phyloP scores from a whole-genome alignment of 2,329 filamentous ascomycete species.

The Diaporthe aspalathi region DNA sequence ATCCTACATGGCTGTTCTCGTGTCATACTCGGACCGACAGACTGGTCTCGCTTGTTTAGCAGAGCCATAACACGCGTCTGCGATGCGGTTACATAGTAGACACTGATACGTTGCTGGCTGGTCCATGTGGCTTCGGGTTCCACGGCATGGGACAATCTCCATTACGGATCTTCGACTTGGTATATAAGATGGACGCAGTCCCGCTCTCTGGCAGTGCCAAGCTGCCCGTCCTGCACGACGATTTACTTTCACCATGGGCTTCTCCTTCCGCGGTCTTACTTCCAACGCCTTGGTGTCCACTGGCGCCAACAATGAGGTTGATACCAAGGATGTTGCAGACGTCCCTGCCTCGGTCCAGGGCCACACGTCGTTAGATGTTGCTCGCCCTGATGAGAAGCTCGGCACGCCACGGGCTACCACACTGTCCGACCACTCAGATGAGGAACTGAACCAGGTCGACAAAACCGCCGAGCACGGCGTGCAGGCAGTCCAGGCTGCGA shows the following conservation, averaged over 20 bases:
- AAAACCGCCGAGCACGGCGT: conserved; percentile 17
- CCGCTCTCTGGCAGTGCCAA: neutral
- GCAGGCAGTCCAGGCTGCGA: conserved; percentile 19
- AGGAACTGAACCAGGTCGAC: conserved; percentile 18
- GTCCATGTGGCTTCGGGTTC: neutral
- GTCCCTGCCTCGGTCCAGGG: conserved; percentile 14
- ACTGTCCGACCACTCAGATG: neutral
- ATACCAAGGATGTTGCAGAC: conserved; percentile 11
- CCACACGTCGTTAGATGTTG: conserved; percentile 6
- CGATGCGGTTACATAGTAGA: neutral
- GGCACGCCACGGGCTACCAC: neutral
- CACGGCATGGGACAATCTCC: neutral
- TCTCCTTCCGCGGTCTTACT: conserved; percentile 14
- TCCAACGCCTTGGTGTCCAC: conserved; percentile 21
- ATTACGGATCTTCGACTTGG: neutral
- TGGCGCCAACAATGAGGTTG: neutral
- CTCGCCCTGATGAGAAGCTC: conserved; percentile 11
- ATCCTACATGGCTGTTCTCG: conserved; percentile 1
- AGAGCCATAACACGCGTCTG: neutral
- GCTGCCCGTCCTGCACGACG: neutral
- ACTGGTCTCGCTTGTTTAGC: neutral
- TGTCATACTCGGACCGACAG: conserved; percentile 15
- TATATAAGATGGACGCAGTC: neutral
- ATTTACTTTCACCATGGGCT: conserved; percentile 6
- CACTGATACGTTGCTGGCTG: neutral